Base-by-base conservation (phyloP, 441 rosid species). In the Raphanus hybrid region DNA sequence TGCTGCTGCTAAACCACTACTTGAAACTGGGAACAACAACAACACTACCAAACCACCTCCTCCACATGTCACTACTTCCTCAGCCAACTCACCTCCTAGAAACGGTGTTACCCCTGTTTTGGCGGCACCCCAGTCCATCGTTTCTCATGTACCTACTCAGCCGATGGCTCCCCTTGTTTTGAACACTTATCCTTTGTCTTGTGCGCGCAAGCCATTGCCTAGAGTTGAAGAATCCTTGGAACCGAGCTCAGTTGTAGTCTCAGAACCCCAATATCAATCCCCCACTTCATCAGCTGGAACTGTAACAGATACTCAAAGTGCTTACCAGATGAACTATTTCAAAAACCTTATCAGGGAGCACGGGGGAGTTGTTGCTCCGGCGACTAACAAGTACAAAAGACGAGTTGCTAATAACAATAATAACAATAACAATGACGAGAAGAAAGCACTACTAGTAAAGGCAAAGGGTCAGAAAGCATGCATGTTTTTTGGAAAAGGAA, bases 341-440 rank as follows among this genome's bases (percentile, higher is more conserved):
- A 89, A 89, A 83, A 82, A 84, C 70, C 86, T 91, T 6, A 86
- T 90, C 2, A 86, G 86, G 82, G 81, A 84, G 77, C 94, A 90
- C 78, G 94, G 94, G 43, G 67, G 69, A 11, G 85, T 69, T 39
- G 69, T 69, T 39, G 67, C 55, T 77, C 77, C 67, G 66, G 81
- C 76, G 11, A 73, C 12, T 62, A 27, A 55, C n/a, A 67, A 74
- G 8, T 54, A 62, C 66, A 57, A 69, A 50, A 75, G 73, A 69
- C 69, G 64, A 10, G 52, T 3, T 16, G 80, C 74, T 11, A 12
- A 41, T 43, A 78, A 76, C 26, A 43, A 41, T 29, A 29, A 23
- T n/a, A 20, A 58, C 8, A 55, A 20, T 9, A 8, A 57, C 1
- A 9, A 20, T 9, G n/a, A 57, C 6, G 20, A 58, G 4, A 8